Conservation (phyloP, 116 monocot species). For the Posidonia oceanica region DNA sequence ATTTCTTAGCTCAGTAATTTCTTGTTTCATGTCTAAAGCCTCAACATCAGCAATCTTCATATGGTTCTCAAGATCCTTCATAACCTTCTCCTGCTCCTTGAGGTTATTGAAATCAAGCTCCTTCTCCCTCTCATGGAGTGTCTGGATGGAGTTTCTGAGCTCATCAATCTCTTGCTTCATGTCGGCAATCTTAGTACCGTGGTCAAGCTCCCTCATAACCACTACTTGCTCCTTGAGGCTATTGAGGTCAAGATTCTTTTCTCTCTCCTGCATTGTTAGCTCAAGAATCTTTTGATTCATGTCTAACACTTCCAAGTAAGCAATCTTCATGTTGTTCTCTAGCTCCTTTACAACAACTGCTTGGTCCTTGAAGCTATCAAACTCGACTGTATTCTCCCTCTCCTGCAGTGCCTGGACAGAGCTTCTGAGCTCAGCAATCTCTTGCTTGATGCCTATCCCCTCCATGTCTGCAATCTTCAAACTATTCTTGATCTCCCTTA, state of each 20-base stretch:
- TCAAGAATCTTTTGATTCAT: not conserved
- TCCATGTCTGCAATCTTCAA: constrained; percentile 6
- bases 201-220: constrained; percentile 24
- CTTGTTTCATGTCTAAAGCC: constrained; percentile 1
- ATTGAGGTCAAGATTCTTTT: constrained; percentile 7
- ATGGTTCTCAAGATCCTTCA: constrained; percentile 50
- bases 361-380: constrained; percentile 25
- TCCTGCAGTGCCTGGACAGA: constrained; percentile 34
- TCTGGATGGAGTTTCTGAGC: constrained; percentile 33
- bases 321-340: constrained; percentile 12
- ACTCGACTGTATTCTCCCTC: constrained; percentile 46
- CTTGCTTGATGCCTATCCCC: constrained; percentile 23
- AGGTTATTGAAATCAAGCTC: constrained; percentile 41
- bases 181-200: not conserved
- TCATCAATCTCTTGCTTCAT: constrained; percentile 50
- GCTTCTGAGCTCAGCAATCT: constrained; percentile 38
- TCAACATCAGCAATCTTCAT: constrained; percentile 47
- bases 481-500: not conserved
- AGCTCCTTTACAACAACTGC: constrained; percentile 33
- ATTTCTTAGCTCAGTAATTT: not conserved
- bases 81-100: constrained; percentile 29
- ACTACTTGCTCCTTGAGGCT: too few relatives aligned
- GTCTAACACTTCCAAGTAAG: not conserved
- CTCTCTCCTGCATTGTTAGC: constrained; percentile 16
- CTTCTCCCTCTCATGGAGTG: constrained; percentile 47